Conservation (phyloP, 2,329 filamentous ascomycete genomes). For the Lachnellula suecica region DNA sequence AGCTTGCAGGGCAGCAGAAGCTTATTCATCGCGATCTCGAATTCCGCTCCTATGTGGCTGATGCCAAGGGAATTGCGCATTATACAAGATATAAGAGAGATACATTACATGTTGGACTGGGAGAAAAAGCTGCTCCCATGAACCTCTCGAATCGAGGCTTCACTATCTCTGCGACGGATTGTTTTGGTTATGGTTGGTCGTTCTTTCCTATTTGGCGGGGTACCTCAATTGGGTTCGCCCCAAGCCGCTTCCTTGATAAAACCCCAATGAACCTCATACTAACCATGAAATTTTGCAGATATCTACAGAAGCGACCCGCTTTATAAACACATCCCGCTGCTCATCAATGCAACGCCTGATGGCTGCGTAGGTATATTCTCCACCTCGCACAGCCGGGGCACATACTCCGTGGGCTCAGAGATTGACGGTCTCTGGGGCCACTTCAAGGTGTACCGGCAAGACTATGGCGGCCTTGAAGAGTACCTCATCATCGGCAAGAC, state of each 20-base stretch:
- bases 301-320: slow-evolving; percentile 69
- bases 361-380: slow-evolving; percentile 70
- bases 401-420: slow-evolving; percentile 67
- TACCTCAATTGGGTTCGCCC: no score
- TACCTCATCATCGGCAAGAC: slow-evolving; percentile 68
- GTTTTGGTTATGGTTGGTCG: slow-evolving; percentile 60
- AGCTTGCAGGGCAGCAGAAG: slow-evolving; percentile 46
- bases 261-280: no score
- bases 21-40: slow-evolving; percentile 62
- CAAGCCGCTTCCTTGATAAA: no score
- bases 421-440: slow-evolving; percentile 76
- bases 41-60: slow-evolving; percentile 63
- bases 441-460: slow-evolving; percentile 73
- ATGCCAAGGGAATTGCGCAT: slow-evolving; percentile 61
- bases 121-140: slow-evolving; percentile 73
- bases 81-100: slow-evolving; percentile 62
- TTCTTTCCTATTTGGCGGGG: background rate
- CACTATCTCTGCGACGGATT: slow-evolving; percentile 66
- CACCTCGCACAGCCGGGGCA: slow-evolving; percentile 61
- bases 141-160: slow-evolving; percentile 67
- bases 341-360: slow-evolving; percentile 65
- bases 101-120: slow-evolving; percentile 67
- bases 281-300: slow-evolving; percentile 36
- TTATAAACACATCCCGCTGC: slow-evolving; percentile 73
- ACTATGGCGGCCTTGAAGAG: slow-evolving; percentile 70